Percentiles rank a stretch among this genome's conserved stretches.
These are phyloP conservation scores for Rhinocladiella mackenziei DNA, from an alignment of 2,329 filamentous ascomycete genomes.

Conservation along the genomic window DNA sequence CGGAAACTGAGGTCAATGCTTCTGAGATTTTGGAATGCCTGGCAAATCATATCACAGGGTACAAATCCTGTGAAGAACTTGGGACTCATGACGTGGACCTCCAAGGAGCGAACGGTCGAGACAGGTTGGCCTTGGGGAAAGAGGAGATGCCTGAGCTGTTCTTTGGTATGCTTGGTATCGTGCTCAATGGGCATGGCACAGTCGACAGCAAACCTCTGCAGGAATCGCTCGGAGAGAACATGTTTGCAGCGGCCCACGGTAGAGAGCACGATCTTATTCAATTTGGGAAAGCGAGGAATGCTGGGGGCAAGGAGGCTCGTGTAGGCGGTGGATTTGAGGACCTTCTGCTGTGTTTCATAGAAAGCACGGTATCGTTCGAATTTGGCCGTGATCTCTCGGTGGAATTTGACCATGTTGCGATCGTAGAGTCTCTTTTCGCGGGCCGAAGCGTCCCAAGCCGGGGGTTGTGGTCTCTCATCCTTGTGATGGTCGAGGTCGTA, in stretches of 20 bases:
- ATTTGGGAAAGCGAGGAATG: constrained; percentile 19
- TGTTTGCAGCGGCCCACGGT: constrained; percentile 27
- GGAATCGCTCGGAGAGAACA: constrained; percentile 24
- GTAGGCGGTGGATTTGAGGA: constrained; percentile 18
- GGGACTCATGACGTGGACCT: constrained; percentile 23
- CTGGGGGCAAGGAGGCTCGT: constrained; percentile 13
- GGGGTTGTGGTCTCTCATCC: constrained; percentile 17
- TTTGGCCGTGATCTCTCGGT: constrained; percentile 18
- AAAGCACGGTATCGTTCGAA: constrained; percentile 22
- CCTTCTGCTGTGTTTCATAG: constrained; percentile 23
- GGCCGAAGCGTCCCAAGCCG: constrained; percentile 10
- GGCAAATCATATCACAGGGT: constrained; percentile 11
- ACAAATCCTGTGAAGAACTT: constrained; percentile 26
- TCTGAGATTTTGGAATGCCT: constrained; percentile 21
- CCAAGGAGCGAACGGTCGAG: constrained; percentile 12
- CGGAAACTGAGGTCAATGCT: constrained; percentile 23
- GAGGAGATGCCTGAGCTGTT: constrained; percentile 26
- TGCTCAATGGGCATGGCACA: constrained; percentile 24
- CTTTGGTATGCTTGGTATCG: constrained; percentile 22
- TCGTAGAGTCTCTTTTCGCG: constrained; percentile 26
- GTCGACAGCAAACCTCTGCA: constrained; percentile 22
- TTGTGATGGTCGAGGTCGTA: constrained; percentile 23
- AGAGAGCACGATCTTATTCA: constrained; percentile 24
- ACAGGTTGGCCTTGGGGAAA: constrained; percentile 16
- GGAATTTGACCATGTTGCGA: constrained; percentile 27